Conservation (phyloP, 2,329 filamentous ascomycete species). For the Nemania sp. region DNA sequence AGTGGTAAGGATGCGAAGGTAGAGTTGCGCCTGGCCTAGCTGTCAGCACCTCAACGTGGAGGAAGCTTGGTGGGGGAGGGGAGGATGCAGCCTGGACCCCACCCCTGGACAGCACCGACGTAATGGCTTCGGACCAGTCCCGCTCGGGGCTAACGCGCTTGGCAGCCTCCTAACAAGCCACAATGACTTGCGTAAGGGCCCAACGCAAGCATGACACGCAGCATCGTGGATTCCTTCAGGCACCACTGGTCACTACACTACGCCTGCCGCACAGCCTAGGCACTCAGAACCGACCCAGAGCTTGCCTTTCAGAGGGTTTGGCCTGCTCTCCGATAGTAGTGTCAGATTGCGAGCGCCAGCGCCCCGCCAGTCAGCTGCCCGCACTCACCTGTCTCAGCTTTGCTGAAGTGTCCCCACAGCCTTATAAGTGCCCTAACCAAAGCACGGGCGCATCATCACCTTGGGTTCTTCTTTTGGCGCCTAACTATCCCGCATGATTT, state of each 20-base stretch:
- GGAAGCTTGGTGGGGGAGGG: constrained; percentile 33
- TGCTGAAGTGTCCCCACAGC: not conserved
- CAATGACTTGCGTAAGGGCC: constrained; percentile 42
- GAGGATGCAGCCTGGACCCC: constrained; percentile 16
- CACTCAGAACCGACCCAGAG: no score
- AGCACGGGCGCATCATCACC: no score
- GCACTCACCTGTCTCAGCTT: not conserved
- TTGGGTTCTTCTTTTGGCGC: not conserved
- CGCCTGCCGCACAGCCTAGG: no score
- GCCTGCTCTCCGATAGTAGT: no score
- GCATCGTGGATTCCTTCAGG: constrained; percentile 22
- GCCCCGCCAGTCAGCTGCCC: constrained; percentile 3
- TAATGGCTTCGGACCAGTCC: no score
- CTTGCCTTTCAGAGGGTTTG: no score
- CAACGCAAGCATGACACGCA: constrained; percentile 28
- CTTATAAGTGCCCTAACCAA: no score
- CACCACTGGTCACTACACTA: constrained; percentile 6
- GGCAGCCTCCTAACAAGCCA: constrained; percentile 38
- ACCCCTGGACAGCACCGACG: constrained; percentile 35
- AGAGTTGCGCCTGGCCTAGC: constrained; percentile 21
- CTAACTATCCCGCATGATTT: constrained; percentile 8
- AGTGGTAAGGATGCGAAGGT: constrained; percentile 16
- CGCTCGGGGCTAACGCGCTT: constrained; percentile 7
- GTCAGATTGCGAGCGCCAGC: not conserved
- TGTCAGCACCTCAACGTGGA: constrained; percentile 27